Percentiles rank a stretch among this genome's conserved stretches.
Conservation (phyloP, 1,139 yeast species). For the Geotrichum candidum region DNA sequence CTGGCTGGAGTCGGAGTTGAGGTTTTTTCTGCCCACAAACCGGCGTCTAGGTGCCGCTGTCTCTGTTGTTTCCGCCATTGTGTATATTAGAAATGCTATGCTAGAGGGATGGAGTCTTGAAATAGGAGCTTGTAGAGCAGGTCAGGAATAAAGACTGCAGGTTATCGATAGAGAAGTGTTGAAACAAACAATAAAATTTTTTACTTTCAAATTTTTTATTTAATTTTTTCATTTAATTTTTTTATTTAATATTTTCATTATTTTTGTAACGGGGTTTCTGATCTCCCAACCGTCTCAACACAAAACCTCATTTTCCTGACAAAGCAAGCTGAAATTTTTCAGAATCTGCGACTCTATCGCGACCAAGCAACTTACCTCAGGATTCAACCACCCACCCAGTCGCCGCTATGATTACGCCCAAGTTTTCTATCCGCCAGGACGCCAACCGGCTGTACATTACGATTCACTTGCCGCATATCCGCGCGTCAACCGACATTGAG, state of each 20-base stretch:
- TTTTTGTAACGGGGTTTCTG: background rate
- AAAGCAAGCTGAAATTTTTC: no score
- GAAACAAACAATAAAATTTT: background rate
- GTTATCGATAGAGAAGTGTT: background rate
- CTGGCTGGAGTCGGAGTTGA: background rate
- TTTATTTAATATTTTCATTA: background rate
- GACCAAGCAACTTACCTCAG: no score
- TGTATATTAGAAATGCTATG: background rate
- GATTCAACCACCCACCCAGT: background rate
- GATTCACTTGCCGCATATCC: slow-evolving; percentile 45
- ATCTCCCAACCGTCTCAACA: background rate
- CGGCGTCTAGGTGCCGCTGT: slow-evolving; percentile 12
- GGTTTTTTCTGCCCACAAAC: slow-evolving; percentile 17
- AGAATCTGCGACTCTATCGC: no score
- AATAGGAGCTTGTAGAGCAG: background rate
- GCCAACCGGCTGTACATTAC: slow-evolving; percentile 57
- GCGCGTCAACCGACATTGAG: slow-evolving; percentile 60
- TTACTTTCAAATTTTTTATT: background rate
- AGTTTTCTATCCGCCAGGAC: slow-evolving; percentile 69
- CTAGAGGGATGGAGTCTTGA: background rate
- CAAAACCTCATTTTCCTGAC: no score
- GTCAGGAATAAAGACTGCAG: background rate
- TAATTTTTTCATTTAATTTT: background rate
- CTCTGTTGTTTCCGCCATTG: background rate
- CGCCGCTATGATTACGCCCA: slow-evolving; percentile 75